Conservation (phyloP, 345 rosid genomes). For the Bruguiera sexangula region DNA sequence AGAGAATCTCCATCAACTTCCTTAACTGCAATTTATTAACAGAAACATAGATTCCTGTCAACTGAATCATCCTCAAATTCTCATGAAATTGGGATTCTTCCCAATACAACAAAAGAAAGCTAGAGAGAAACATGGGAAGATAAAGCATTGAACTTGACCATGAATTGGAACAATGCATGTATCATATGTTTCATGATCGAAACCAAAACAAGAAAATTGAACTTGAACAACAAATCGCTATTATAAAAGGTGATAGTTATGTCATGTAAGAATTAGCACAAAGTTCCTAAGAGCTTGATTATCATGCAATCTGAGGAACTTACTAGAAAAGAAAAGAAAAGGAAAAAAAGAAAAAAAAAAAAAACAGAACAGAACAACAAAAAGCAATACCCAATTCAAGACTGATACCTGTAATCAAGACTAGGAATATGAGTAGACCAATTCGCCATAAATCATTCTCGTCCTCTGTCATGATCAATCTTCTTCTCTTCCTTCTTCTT, state of each 20-base stretch:
- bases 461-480: constrained; percentile 30
- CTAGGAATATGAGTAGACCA: constrained; percentile 20
- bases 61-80: neutral
- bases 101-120: neutral
- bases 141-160: neutral
- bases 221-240: constrained; percentile 26
- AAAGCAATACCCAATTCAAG: neutral
- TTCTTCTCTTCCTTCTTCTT: neutral
- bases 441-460: constrained; percentile 32
- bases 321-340: neutral
- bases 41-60: constrained; percentile 25
- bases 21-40: constrained; percentile 32
- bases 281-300: neutral
- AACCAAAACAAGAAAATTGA: neutral
- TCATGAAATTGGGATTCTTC: neutral
- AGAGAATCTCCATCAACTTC: constrained; percentile 68
- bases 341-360: neutral
- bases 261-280: neutral
- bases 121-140: constrained; percentile 24
- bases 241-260: constrained; percentile 53
- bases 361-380: neutral
- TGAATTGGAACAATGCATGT: constrained; percentile 27
- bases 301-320: constrained; percentile 15
- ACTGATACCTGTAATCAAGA: constrained; percentile 31
- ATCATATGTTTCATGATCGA: constrained; percentile 4